Evolutionary conservation across 148 eudicot species (phyloP).

Genomic region (Rhododendron griersonianum): DNA sequence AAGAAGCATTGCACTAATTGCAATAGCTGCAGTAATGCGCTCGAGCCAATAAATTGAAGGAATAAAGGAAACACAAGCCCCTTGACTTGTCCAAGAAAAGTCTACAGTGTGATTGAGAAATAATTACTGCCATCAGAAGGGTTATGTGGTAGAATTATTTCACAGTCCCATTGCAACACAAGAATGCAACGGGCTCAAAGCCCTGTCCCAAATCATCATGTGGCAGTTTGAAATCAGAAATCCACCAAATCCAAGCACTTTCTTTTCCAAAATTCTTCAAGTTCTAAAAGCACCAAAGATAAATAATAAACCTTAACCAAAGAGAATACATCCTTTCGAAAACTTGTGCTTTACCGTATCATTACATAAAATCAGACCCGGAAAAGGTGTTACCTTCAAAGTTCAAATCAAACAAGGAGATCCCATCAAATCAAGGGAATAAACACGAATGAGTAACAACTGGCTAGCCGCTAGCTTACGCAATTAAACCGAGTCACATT

Average conservation of each 20-base stretch:
- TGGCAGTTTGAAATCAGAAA: conserved; percentile 15
- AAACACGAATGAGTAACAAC: neutral
- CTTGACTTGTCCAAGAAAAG: neutral
- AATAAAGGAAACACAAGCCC: neutral
- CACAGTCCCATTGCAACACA: conserved; percentile 14
- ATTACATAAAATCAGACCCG: neutral
- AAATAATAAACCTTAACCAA: neutral
- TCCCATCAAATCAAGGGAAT: neutral
- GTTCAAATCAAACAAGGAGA: too few relatives aligned
- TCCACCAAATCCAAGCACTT: neutral
- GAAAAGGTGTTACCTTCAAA: neutral
- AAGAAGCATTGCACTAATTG: neutral
- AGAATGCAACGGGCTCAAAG: conserved; percentile 29
- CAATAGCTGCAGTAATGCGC: neutral
- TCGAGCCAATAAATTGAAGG: neutral
- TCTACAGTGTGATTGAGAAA: neutral
- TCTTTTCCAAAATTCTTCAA: neutral
- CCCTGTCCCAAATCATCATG: conserved; percentile 41
- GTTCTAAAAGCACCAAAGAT: neutral
- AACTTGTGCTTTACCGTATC: neutral
- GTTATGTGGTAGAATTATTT: neutral
- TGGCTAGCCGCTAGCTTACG: neutral
- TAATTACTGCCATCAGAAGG: conserved; percentile 10
- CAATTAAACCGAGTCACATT: neutral
- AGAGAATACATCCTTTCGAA: neutral